These are phyloP conservation scores for Penicillium cataractarum DNA, from an alignment of 495 filamentous ascomycete genomes.

Conservation along the genomic window DNA sequence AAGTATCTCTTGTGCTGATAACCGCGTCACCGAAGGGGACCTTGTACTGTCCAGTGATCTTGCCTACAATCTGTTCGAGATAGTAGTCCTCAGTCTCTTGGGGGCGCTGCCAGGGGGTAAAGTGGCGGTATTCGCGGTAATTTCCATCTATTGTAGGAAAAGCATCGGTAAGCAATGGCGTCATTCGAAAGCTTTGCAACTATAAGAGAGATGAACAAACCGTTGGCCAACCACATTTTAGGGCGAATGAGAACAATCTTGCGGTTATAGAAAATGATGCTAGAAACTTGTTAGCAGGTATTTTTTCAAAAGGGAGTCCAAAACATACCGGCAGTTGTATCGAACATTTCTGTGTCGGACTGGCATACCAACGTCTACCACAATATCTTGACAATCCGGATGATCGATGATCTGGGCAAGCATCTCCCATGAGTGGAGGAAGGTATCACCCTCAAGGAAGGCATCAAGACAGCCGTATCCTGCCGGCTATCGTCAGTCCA, in stretches of 20 bases:
- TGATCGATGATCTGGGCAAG: slow-evolving; percentile 59
- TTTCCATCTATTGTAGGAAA: slow-evolving; percentile 37
- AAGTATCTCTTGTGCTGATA: slow-evolving; percentile 72
- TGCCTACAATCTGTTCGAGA: slow-evolving; percentile 65
- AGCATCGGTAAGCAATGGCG: background rate
- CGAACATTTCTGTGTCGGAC: slow-evolving; percentile 64
- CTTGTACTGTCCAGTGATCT: slow-evolving; percentile 61
- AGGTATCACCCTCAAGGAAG: slow-evolving; percentile 48
- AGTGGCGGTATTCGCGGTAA: slow-evolving; percentile 56
- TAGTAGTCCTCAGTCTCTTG: slow-evolving; percentile 71
- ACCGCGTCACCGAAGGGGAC: slow-evolving; percentile 79
- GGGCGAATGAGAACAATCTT: slow-evolving; percentile 78
- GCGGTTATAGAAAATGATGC: slow-evolving; percentile 64
- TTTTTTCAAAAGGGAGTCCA: background rate
- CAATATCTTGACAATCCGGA: slow-evolving; percentile 69
- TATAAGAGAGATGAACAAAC: slow-evolving; percentile 34
- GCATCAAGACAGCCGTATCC: slow-evolving; percentile 63
- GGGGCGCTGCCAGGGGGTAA: slow-evolving; percentile 65
- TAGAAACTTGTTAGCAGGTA: slow-evolving; percentile 3
- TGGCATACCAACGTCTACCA: slow-evolving; percentile 78
- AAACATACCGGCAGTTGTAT: slow-evolving; percentile 67
- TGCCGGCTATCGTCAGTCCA: slow-evolving; percentile 28
- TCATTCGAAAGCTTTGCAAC: background rate
- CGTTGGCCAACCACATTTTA: slow-evolving; percentile 82
- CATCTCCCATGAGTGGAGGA: slow-evolving; percentile 75